A percentile compares a stretch with the other conserved stretches of the same genome.
phyloP scores from a whole-genome alignment of 306 rosid species.

The Lotus japonicus region DNA sequence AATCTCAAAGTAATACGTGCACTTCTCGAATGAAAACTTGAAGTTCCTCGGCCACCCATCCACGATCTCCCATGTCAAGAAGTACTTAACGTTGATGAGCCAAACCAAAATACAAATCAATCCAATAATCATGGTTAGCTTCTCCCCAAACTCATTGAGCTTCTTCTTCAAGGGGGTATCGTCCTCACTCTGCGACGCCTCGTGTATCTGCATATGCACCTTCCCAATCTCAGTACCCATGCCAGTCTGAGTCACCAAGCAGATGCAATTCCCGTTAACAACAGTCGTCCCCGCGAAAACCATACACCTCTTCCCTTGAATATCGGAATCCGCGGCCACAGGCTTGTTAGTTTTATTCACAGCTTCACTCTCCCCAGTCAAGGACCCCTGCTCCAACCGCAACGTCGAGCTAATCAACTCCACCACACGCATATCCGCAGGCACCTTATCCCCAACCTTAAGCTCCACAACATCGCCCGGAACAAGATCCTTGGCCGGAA shows the following conservation, averaged over 20 bases:
- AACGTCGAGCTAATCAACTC: constrained; percentile 47
- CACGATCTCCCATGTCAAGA: constrained; percentile 43
- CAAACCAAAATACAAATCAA: constrained; percentile 41
- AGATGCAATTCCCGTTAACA: constrained; percentile 66
- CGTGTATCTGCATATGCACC: constrained; percentile 75
- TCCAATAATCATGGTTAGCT: constrained; percentile 42
- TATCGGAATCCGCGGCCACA: constrained; percentile 41
- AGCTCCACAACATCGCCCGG: constrained; percentile 64
- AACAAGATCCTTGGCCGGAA: constrained; percentile 74
- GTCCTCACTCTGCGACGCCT: constrained; percentile 52
- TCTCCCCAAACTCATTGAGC: constrained; percentile 51
- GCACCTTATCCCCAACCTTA: constrained; percentile 55
- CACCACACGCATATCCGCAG: constrained; percentile 52
- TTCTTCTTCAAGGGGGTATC: constrained; percentile 85
- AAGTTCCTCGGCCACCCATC: constrained; percentile 47
- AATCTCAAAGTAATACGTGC: constrained; percentile 58
- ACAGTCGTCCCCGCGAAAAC: constrained; percentile 69
- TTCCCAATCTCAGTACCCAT: constrained; percentile 73
- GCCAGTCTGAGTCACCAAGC: constrained; percentile 65
- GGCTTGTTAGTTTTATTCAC: constrained; percentile 41
- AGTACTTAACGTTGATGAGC: constrained; percentile 53
- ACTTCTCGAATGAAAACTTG: constrained; percentile 52
- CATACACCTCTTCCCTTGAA: constrained; percentile 47
- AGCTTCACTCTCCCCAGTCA: constrained; percentile 59
- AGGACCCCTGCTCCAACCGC: constrained; percentile 50